Conservation (phyloP, 345 rosid genomes). For the Salix dunnii region DNA sequence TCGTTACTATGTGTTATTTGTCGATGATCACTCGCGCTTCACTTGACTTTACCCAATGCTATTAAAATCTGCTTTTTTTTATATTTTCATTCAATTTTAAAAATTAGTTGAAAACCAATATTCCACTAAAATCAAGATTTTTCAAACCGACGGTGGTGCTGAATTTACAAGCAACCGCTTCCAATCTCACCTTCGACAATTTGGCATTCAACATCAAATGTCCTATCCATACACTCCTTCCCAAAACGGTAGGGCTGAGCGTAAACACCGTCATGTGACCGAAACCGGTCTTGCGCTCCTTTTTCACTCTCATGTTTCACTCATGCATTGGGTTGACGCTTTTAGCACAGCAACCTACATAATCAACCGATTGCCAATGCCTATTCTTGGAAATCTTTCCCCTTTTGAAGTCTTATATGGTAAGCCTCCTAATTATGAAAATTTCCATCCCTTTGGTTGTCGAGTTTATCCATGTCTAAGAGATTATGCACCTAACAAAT, state of each 20-base stretch:
- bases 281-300: not conserved
- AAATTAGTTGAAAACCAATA: not conserved
- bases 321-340: not conserved
- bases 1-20: not conserved
- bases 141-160: not conserved
- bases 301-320: not conserved
- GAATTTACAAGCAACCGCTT: not conserved
- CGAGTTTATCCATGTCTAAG: too few relatives aligned
- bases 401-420: too few relatives aligned
- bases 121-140: not conserved
- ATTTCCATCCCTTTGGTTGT: too few relatives aligned
- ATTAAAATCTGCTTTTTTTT: not conserved
- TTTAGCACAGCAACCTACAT: not conserved
- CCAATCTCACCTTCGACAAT: not conserved
- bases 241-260: not conserved
- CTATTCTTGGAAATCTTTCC: too few relatives aligned
- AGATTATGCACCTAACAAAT: too few relatives aligned
- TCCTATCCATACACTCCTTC: not conserved
- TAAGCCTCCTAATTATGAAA: too few relatives aligned
- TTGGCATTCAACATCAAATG: not conserved
- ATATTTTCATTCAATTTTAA: not conserved
- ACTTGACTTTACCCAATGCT: not conserved
- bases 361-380: too few relatives aligned
- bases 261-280: not conserved
- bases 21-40: not conserved